A percentile compares a stretch with the other conserved stretches of the same genome.
These are phyloP conservation scores for Teratosphaeria viscida DNA, from an alignment of 2,329 filamentous ascomycete genomes.

Conservation along the genomic window DNA sequence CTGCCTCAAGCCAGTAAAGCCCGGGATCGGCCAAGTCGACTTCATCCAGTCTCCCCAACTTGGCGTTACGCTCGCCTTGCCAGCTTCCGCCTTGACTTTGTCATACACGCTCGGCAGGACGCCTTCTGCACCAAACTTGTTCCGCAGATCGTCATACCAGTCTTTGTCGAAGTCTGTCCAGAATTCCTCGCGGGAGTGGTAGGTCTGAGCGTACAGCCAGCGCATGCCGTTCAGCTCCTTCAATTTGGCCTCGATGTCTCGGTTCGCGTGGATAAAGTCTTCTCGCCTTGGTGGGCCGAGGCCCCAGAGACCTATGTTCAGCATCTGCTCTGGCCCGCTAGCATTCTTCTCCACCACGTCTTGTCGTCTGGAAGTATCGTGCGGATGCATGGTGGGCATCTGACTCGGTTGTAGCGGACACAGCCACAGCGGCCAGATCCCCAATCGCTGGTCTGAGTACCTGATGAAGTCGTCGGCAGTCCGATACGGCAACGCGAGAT, in stretches of 20 bases:
- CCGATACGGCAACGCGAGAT: slow-evolving; percentile 42
- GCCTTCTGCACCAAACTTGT: slow-evolving; percentile 48
- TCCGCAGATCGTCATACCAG: slow-evolving; percentile 49
- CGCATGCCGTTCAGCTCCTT: slow-evolving; percentile 54
- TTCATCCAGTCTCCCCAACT: slow-evolving; percentile 2
- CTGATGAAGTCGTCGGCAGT: slow-evolving; percentile 35
- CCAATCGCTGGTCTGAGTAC: slow-evolving; percentile 29
- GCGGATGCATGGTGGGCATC: slow-evolving; percentile 22
- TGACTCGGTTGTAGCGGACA: slow-evolving; percentile 32
- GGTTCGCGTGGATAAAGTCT: slow-evolving; percentile 46
- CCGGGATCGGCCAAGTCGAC: slow-evolving; percentile 27
- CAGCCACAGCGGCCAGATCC: slow-evolving; percentile 40
- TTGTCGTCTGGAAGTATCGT: slow-evolving; percentile 7
- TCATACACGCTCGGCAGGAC: slow-evolving; percentile 54
- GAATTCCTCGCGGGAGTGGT: slow-evolving; percentile 58
- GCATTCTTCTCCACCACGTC: slow-evolving; percentile 9
- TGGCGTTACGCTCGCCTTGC: slow-evolving; percentile 8
- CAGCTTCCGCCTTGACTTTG: slow-evolving; percentile 48
- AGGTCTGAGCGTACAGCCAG: slow-evolving; percentile 60
- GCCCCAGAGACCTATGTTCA: slow-evolving; percentile 58
- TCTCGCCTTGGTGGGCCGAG: slow-evolving; percentile 32
- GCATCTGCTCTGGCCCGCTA: slow-evolving; percentile 25
- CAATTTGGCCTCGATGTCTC: slow-evolving; percentile 50
- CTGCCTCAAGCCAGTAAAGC: slow-evolving; percentile 29
- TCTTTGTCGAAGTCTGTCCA: slow-evolving; percentile 52